Evolutionary conservation across 768 basidiomycete species (phyloP), one percentile per base, ranked within the genome.

Genomic region (Trametes gibbosa): DNA sequence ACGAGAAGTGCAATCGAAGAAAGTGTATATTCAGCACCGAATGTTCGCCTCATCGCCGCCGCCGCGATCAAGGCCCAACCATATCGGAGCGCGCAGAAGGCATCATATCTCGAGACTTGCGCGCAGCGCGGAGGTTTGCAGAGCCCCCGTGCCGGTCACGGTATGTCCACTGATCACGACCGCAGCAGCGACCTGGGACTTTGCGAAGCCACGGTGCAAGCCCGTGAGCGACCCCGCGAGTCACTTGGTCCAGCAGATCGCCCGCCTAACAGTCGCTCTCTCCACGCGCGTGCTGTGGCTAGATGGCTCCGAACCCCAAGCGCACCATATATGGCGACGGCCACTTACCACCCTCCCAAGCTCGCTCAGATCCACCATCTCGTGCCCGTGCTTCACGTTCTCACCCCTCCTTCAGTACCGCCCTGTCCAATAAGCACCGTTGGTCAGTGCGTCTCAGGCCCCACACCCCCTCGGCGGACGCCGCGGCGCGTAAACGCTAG

Each of bases 31-130:
- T 46, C 25, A 35, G 29, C 10, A 32, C 4, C 29, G 29, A 32
- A 10, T 23, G 55, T 50, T 50, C 29, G 41, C 34, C 21, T 40
- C 47, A 25, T 35, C 47, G 19, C 24, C 39, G 35, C 25, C 47
- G 19, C 50, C 50, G 19, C 35, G 21, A 19, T 37, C 50, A 9
- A 17, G 23, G 12, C 53, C 34, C 43, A 32, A 34, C 51, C 40
- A 14, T 37, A 45, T 48, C 55, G 55, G 37, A 32, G 29, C n/a
- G 13, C 29, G 19, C 21, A 23, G 29, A 49, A 43, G 53, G 45
- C 35, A 56, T 47, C 54, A 56, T 21, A 53, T 53, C 52, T 53
- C 52, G n/a, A n/a, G n/a, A n/a, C 29, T 32, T 10, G n/a, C n/a
- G 13, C 29, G 29, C 52, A 29, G 41, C 40, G 41, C 52, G 52